Evolutionary conservation across 1,284 basidiomycete species (phyloP), one percentile per base, ranked within the genome.

Genomic region (Melampsora larici-populina): DNA sequence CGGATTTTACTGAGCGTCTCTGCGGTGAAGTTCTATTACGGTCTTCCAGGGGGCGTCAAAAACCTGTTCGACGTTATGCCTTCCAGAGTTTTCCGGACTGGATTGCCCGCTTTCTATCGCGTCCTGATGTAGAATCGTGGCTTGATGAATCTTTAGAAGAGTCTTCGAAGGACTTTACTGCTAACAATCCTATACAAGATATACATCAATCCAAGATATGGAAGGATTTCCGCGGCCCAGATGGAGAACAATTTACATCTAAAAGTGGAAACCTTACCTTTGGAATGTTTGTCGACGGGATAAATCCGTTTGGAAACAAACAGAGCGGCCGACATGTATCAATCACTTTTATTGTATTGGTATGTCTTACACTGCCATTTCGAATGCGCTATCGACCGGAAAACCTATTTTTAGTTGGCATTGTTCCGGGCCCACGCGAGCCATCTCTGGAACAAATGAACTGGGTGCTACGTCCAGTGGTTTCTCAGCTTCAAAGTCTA

Each of bases 381-480:
- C 43, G 79, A 4, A 48, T 84, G n/a, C 82, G 85, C 0, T 83
- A 82, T 73, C 80, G 81, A 17, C 64, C 79, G 0, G 83, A 86
- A 67, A 85, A 86, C 64, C 80, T 86, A 13, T 86, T 81, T 72
- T 80, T 86, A 9, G 83, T 82, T 8, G 84, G 84, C 0, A 79
- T 86, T 17, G 82, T 82, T 83, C 85, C 82, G 13, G 81, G 81
- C 0, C 81, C 80, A 2, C 15, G 29, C 15, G 79, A 81, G 55
- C 81, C 80, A 2, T 55, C 67, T 0, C 36, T 71, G 81, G n/a
- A n/a, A n/a, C n/a, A n/a, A n/a, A n/a, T n/a, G n/a, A n/a, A n/a
- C n/a, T n/a, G n/a, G n/a, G n/a, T 82, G 66, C 48, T 86, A 0
- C 17, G 55, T n/a, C 83, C 81, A 1, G 36, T 85, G 6, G 79